Evolutionary conservation across 768 basidiomycete species (phyloP).

Genomic region (Hemileccinum impolitum): DNA sequence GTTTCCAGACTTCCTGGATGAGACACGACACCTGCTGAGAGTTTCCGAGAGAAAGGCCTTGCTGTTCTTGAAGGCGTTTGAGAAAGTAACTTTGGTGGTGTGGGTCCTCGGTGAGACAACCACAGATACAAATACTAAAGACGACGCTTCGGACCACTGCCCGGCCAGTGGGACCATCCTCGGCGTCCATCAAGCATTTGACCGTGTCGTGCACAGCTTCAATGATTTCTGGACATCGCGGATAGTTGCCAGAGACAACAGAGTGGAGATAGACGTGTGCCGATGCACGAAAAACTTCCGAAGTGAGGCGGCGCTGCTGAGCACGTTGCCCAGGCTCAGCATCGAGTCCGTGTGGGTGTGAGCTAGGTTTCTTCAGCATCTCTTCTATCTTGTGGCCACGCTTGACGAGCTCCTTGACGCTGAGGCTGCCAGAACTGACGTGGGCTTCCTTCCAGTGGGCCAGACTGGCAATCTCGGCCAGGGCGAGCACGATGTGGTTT

Average conservation of each 20-base stretch:
- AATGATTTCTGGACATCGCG: slow-evolving; percentile 60
- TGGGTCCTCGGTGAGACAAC: slow-evolving; percentile 57
- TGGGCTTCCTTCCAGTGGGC: slow-evolving; percentile 60
- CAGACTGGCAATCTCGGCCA: slow-evolving; percentile 69
- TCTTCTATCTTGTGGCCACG: slow-evolving; percentile 52
- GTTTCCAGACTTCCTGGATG: slow-evolving; percentile 59
- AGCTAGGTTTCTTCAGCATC: slow-evolving; percentile 23
- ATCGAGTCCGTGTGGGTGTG: neutral
- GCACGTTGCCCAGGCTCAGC: slow-evolving; percentile 10
- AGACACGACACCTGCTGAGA: slow-evolving; percentile 51
- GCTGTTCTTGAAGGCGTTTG: slow-evolving; percentile 47
- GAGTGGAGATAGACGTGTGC: slow-evolving; percentile 73
- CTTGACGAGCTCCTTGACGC: slow-evolving; percentile 56
- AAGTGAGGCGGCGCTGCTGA: slow-evolving; percentile 43
- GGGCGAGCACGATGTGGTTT: slow-evolving; percentile 72
- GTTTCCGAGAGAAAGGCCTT: slow-evolving; percentile 59
- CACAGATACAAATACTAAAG: slow-evolving; percentile 72
- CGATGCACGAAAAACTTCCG: slow-evolving; percentile 70
- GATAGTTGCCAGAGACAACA: slow-evolving; percentile 71
- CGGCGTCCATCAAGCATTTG: slow-evolving; percentile 39
- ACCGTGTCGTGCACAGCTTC: slow-evolving; percentile 54
- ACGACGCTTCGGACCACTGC: slow-evolving; percentile 75
- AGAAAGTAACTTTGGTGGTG: slow-evolving; percentile 42
- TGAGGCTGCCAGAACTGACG: slow-evolving; percentile 42
- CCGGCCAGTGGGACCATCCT: slow-evolving; percentile 37